Conservation (phyloP, 2,329 filamentous ascomycete species). For the Phialophora tarda region DNA sequence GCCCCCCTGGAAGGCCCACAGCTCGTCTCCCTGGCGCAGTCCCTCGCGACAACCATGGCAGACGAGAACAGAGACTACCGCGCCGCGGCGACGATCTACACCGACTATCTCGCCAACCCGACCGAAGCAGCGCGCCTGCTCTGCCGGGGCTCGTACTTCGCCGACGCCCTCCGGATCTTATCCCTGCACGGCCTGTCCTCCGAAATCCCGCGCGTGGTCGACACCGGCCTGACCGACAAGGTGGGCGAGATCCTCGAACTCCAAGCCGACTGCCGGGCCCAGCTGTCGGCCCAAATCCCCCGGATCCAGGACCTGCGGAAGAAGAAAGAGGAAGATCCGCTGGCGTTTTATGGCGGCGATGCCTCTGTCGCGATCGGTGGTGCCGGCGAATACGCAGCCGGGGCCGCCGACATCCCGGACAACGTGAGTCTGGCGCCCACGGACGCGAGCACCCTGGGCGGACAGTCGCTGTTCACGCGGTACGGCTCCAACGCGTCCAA, state of each 20-base stretch:
- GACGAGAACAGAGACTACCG: conserved; percentile 82
- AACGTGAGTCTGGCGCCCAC: conserved; percentile 91
- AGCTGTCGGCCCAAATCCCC: conserved; percentile 83
- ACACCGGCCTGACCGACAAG: conserved; percentile 78
- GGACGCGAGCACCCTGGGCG: conserved; percentile 74
- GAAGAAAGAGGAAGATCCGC: conserved; percentile 81
- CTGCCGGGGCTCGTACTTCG: conserved; percentile 86
- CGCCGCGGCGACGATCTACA: conserved; percentile 77
- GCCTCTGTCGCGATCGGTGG: conserved; percentile 56
- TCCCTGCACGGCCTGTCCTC: conserved; percentile 63
- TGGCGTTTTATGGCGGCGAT: conserved; percentile 87
- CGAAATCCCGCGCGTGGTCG: conserved; percentile 72
- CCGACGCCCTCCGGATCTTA: conserved; percentile 82
- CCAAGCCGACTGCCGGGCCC: conserved; percentile 87
- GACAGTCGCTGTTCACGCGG: conserved; percentile 87
- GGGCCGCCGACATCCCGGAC: conserved; percentile 72
- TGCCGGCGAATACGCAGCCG: not conserved
- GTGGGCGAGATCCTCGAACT: conserved; percentile 85
- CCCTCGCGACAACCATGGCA: conserved; percentile 76
- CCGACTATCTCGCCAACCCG: conserved; percentile 78
- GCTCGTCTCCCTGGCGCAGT: conserved; percentile 70
- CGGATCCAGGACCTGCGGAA: conserved; percentile 80
- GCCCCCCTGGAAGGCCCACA: conserved; percentile 66
- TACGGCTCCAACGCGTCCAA: conserved; percentile 68
- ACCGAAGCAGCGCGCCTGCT: conserved; percentile 73